Percentiles rank a stretch among this genome's conserved stretches.
Evolutionary conservation across 2,329 filamentous ascomycete species (phyloP).

Genomic region (Malbranchea zuffiana): DNA sequence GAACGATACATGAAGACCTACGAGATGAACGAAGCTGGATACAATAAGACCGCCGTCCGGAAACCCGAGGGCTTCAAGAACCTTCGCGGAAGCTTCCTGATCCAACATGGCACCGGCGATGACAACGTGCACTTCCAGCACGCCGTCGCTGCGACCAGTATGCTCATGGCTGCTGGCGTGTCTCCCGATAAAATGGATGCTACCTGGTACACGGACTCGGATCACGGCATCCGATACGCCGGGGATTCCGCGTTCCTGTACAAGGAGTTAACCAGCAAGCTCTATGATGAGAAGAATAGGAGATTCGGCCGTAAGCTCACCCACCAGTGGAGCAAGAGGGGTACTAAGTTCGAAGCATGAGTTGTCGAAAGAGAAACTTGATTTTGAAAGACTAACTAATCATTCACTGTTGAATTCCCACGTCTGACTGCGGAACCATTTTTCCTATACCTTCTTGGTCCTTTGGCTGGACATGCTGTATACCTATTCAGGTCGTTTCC

Average conservation of each 20-base stretch:
- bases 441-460: neutral
- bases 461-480: neutral
- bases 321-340: slow-evolving; percentile 41
- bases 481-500: too few species aligned
- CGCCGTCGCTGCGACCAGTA: slow-evolving; percentile 49
- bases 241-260: slow-evolving; percentile 48
- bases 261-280: slow-evolving; percentile 49
- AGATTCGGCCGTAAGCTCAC: slow-evolving; percentile 23
- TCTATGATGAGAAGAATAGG: slow-evolving; percentile 53
- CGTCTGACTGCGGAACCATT: too few species aligned
- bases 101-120: slow-evolving; percentile 57
- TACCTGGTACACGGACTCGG: slow-evolving; percentile 54
- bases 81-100: slow-evolving; percentile 48
- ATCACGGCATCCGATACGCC: slow-evolving; percentile 52
- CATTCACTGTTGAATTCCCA: too few species aligned
- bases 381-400: too few species aligned
- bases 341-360: slow-evolving; percentile 8
- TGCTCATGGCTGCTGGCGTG: slow-evolving; percentile 49
- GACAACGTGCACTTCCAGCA: slow-evolving; percentile 66
- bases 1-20: slow-evolving; percentile 62
- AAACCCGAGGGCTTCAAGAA: slow-evolving; percentile 51
- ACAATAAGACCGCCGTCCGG: slow-evolving; percentile 50
- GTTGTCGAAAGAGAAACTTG: too few species aligned
- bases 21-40: slow-evolving; percentile 47
- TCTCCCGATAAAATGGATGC: slow-evolving; percentile 52